Evolutionary conservation across 1,284 basidiomycete genomes (phyloP), one percentile per base, ranked within the genome.

Genomic region (Mixia osmundae): DNA sequence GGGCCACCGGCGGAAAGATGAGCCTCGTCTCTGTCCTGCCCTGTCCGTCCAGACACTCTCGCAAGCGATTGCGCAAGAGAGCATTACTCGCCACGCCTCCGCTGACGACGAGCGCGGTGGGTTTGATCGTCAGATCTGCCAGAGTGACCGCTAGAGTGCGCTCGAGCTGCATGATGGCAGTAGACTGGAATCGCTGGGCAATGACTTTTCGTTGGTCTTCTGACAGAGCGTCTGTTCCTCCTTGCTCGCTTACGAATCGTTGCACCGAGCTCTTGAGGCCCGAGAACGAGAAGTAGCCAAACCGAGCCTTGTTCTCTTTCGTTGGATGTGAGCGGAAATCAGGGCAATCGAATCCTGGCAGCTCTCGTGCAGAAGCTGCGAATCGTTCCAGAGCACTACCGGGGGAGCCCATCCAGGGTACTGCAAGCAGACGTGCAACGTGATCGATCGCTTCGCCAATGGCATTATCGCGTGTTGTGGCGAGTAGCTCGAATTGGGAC

Each of bases 61-160:
- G 49, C n/a, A 74, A 48, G 28, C 71, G 72, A 36, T 4, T 7
- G 10, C 29, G 26, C 20, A 30, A 14, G n/a, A 34, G 23, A 33
- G 16, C 9, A 47, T 94, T 94, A 44, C 77, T 79, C 11, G 80
- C 85, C 0, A 94, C 85, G 2, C 85, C 85, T 1, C 85, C 85
- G 40, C 76, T 79, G 8, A 78, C 71, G 1, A 89, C 76, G 10
- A 94, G 20, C 9, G 40, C 42, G 11, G 35, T 31, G 4, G 48
- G 10, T n/a, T 33, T 24, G 12, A n/a, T 15, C 5, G 33, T 44
- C 42, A 43, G 67, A 67, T 58, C 58, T n/a, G 58, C 47, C 33
- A 85, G 50, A 1, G 64, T 72, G 14, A 76, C 59, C 3, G 54
- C 41, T 3, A 87, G 55, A 55, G 87, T 91, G 33, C 69, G 65